A percentile compares a stretch with the other conserved stretches of the same genome.
Evolutionary conservation across 345 rosid genomes (phyloP).

Genomic region (Anastatica hierochuntica): DNA sequence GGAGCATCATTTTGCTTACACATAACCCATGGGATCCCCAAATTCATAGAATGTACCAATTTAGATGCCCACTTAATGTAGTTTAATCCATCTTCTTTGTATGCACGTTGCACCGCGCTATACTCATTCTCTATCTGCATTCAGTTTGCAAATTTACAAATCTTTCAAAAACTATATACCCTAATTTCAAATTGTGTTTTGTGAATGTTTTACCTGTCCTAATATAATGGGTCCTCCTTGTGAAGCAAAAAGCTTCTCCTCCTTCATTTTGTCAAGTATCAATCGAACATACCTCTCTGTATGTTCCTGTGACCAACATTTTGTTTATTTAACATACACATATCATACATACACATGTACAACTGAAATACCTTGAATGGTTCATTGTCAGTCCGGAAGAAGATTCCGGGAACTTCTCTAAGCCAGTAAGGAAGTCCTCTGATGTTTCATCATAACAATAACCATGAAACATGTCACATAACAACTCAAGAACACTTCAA

Average conservation of each 20-base stretch:
- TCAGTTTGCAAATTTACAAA: not conserved
- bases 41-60: slow-evolving; percentile 38
- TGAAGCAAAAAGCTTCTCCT: slow-evolving; percentile 44
- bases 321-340: not conserved
- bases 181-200: no score
- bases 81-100: slow-evolving; percentile 40
- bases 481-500: not conserved
- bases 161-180: not conserved
- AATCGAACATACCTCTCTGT: slow-evolving; percentile 45
- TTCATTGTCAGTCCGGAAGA: slow-evolving; percentile 61
- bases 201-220: slow-evolving; percentile 33
- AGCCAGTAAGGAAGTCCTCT: slow-evolving; percentile 95
- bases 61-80: slow-evolving; percentile 75
- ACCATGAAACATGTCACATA: slow-evolving; percentile 8
- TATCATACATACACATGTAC: not conserved
- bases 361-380: slow-evolving; percentile 61
- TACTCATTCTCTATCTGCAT: slow-evolving; percentile 90
- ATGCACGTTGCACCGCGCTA: slow-evolving; percentile 58
- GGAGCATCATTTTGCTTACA: slow-evolving; percentile 90
- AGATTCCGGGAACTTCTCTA: slow-evolving; percentile 57
- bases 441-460: slow-evolving; percentile 1
- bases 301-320: slow-evolving; percentile 30
- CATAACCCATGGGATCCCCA: slow-evolving; percentile 94
- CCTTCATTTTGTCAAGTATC: slow-evolving; percentile 34
- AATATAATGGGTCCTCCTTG: slow-evolving; percentile 55